Evolutionary conservation across 768 basidiomycete species (phyloP).

Genomic region (Dioszegia hungarica): DNA sequence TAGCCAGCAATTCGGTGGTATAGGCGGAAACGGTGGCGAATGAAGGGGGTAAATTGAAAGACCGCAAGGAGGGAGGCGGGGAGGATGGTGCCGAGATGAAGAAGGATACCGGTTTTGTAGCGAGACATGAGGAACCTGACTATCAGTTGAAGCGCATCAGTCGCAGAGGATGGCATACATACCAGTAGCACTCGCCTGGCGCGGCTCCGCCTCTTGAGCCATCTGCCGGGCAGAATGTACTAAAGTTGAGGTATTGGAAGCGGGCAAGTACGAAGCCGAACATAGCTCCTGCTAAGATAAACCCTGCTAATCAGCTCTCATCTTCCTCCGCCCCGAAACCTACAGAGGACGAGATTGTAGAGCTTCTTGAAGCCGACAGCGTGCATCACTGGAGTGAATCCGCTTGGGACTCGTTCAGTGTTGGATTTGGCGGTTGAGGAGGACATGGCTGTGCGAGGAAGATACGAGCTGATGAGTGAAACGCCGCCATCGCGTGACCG

Average conservation of each 20-base stretch:
- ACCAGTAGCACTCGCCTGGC: constrained; percentile 3
- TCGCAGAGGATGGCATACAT: background rate
- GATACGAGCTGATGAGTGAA: no score
- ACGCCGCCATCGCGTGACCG: no score
- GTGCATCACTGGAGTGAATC: background rate
- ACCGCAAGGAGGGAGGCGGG: background rate
- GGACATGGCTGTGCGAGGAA: background rate
- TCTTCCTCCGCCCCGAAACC: no score
- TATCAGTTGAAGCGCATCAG: no score
- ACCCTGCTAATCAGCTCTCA: background rate
- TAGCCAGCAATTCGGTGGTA: constrained; percentile 3
- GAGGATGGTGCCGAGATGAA: background rate
- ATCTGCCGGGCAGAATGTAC: background rate
- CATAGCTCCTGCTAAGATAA: constrained; percentile 1
- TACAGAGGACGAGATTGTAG: background rate
- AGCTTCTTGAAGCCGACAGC: background rate
- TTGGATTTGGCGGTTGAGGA: background rate
- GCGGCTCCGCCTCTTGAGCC: background rate
- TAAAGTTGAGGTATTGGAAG: background rate
- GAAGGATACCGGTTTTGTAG: background rate
- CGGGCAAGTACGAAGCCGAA: background rate
- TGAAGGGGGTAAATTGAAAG: constrained; percentile 1
- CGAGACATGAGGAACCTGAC: background rate
- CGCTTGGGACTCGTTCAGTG: no score
- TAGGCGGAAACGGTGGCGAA: background rate